Percentiles rank a stretch among this genome's conserved stretches.
Evolutionary conservation across 352 stramenopile species (phyloP).

Genomic region (Phytophthora europaea): DNA sequence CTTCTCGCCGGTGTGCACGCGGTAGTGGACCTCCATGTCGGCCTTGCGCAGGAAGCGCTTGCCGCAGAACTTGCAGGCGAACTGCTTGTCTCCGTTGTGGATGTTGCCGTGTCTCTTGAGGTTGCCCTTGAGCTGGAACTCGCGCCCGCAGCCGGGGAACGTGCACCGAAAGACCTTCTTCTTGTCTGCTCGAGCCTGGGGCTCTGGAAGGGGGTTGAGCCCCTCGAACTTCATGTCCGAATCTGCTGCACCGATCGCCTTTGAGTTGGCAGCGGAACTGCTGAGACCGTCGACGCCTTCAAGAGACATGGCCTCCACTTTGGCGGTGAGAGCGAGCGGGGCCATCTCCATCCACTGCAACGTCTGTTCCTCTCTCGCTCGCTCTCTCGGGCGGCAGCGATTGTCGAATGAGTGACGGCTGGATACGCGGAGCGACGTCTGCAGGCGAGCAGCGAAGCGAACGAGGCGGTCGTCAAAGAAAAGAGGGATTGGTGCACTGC

Average conservation of each 20-base stretch:
- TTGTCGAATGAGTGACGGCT: constrained; percentile 21
- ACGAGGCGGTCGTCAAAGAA: constrained; percentile 15
- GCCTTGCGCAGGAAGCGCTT: constrained; percentile 78
- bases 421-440: constrained; percentile 15
- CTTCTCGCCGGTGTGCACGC: constrained; percentile 83
- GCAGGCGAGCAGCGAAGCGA: not conserved
- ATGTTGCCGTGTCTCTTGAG: constrained; percentile 71
- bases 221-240: not conserved
- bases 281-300: constrained; percentile 11
- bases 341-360: constrained; percentile 25
- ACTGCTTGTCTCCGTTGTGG: constrained; percentile 69
- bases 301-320: constrained; percentile 33
- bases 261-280: constrained; percentile 3
- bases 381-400: constrained; percentile 3
- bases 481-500: constrained; percentile 19
- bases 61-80: constrained; percentile 66
- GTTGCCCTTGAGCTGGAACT: constrained; percentile 78
- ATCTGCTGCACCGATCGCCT: not conserved
- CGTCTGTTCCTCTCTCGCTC: not conserved
- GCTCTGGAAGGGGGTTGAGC: not conserved
- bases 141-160: constrained; percentile 60
- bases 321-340: constrained; percentile 27
- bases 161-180: constrained; percentile 53
- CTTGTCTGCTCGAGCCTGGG: not conserved
- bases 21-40: constrained; percentile 80